phyloP scores from a whole-genome alignment of 768 basidiomycete species.

The Boletus reticulatus region DNA sequence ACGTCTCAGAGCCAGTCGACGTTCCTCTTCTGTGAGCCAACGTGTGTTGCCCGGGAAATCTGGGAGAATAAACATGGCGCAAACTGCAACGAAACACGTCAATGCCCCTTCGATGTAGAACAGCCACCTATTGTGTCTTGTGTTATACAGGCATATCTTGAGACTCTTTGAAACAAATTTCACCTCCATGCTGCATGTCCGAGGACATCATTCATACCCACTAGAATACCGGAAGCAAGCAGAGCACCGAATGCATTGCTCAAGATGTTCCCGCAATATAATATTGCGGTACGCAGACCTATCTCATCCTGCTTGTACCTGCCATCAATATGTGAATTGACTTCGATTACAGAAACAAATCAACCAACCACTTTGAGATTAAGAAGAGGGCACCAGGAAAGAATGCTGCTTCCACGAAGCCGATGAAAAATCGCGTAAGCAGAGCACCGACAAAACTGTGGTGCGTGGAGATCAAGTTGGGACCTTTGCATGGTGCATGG shows the following conservation, averaged over 20 bases:
- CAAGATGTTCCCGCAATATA: slow-evolving; percentile 51
- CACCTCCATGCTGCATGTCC: slow-evolving; percentile 54
- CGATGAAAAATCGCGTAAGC: slow-evolving; percentile 51
- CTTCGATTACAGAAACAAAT: slow-evolving; percentile 29
- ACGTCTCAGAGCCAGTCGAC: slow-evolving; percentile 49
- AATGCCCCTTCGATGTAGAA: slow-evolving; percentile 47
- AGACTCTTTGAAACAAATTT: slow-evolving; percentile 1
- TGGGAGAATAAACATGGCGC: slow-evolving; percentile 47
- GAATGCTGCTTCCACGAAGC: slow-evolving; percentile 51
- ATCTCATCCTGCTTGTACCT: slow-evolving; percentile 48
- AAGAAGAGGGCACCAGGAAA: slow-evolving; percentile 44
- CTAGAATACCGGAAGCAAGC: slow-evolving; percentile 46
- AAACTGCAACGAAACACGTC: slow-evolving; percentile 44
- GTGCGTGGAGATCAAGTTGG: neutral
- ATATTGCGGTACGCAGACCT: slow-evolving; percentile 41
- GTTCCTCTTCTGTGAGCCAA: slow-evolving; percentile 38
- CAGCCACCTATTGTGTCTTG: slow-evolving; percentile 39
- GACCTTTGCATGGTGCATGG: neutral
- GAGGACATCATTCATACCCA: slow-evolving; percentile 45
- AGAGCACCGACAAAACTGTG: slow-evolving; percentile 41
- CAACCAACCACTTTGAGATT: slow-evolving; percentile 32
- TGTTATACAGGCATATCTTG: slow-evolving; percentile 2
- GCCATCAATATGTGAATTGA: slow-evolving; percentile 19
- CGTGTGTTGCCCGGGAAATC: slow-evolving; percentile 41
- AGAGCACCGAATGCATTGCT: slow-evolving; percentile 56